Evolutionary conservation across 352 stramenopile genomes (phyloP).

Genomic region (Phytopythium delawarense): DNA sequence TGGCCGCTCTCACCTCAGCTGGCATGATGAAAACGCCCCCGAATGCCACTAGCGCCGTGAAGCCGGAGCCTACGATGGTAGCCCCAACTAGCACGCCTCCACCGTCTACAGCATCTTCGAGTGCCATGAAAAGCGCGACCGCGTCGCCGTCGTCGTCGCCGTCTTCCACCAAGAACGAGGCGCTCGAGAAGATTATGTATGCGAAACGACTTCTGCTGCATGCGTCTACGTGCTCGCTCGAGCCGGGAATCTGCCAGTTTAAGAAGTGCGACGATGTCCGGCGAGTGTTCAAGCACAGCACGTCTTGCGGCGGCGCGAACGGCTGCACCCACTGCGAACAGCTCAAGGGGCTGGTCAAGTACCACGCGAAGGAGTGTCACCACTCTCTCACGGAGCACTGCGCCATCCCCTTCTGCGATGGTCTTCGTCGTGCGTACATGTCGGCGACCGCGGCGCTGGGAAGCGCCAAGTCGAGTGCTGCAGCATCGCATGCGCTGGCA

Average conservation of each 20-base stretch:
- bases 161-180: slow-evolving; percentile 42
- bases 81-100: background rate
- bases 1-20: background rate
- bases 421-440: slow-evolving; percentile 54
- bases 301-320: slow-evolving; percentile 60
- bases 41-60: slow-evolving; percentile 10
- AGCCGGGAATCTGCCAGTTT: slow-evolving; percentile 65
- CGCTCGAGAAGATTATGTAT: slow-evolving; percentile 82
- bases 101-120: background rate
- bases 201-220: slow-evolving; percentile 79
- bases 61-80: slow-evolving; percentile 23
- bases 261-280: slow-evolving; percentile 86
- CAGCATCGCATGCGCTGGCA: slow-evolving; percentile 17
- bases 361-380: slow-evolving; percentile 75
- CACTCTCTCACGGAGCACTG: slow-evolving; percentile 64
- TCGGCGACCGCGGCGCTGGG: slow-evolving; percentile 32
- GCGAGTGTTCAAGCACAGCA: slow-evolving; percentile 83
- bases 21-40: background rate
- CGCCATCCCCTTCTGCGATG: slow-evolving; percentile 82
- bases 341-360: slow-evolving; percentile 79
- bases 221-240: slow-evolving; percentile 56
- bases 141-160: slow-evolving; percentile 20
- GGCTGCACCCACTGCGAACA: slow-evolving; percentile 79
- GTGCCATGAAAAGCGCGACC: background rate
- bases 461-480: slow-evolving; percentile 25